Conservation (phyloP, 805 yeast genomes). For the Monosporozyma siamensis region DNA sequence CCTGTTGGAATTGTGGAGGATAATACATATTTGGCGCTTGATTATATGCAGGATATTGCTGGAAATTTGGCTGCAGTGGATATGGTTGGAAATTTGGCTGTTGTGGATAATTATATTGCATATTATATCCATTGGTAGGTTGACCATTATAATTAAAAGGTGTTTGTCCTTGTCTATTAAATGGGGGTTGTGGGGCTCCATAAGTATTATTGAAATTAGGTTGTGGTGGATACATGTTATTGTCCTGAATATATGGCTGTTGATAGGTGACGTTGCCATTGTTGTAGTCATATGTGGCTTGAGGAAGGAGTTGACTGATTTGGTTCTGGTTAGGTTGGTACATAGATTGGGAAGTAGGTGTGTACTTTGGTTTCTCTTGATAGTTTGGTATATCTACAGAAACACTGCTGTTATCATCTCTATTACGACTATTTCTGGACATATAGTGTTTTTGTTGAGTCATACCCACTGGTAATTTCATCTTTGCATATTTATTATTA, state of each 20-base stretch:
- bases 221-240: constrained; percentile 1
- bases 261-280: constrained; percentile 1
- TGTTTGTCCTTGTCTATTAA: background rate
- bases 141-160: constrained; percentile 3
- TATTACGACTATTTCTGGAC: constrained; percentile 8
- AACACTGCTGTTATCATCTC: background rate
- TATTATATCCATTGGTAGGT: background rate
- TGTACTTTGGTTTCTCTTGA: too few species aligned
- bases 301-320: background rate
- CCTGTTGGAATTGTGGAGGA: constrained; percentile 9
- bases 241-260: background rate
- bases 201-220: background rate
- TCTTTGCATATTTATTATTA: constrained; percentile 8
- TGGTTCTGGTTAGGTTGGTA: constrained; percentile 2
- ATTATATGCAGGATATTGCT: constrained; percentile 6
- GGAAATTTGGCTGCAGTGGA: constrained; percentile 13
- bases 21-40: constrained; percentile 8
- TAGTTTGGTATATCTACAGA: too few species aligned
- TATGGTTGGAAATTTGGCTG: constrained; percentile 11
- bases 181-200: background rate
- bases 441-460: constrained; percentile 5
- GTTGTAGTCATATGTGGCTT: background rate
- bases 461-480: constrained; percentile 14
- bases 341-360: too few species aligned
- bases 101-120: constrained; percentile 5